Base-by-base conservation (phyloP, 345 rosid genomes). In the Boechera divaricarpa region DNA sequence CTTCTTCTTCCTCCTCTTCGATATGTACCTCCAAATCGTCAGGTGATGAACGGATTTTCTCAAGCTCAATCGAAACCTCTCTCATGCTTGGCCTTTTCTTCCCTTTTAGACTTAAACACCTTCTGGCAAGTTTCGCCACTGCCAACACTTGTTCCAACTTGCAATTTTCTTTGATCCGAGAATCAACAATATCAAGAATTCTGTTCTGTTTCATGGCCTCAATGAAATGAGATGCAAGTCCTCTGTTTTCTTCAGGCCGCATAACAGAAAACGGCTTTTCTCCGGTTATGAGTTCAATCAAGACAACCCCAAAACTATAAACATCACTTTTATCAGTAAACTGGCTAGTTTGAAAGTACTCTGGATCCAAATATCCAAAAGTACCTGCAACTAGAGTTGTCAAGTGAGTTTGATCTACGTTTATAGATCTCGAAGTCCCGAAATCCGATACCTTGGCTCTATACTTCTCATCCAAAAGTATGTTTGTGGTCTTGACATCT, bases 401-500 rank as follows among this genome's bases (percentile, higher is more conserved):
- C 69, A 87, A 56, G 65, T 82, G 84, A 39, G 81, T 75, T 15
- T 85, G 83, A 32, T 85, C 88, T 16, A 82, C 6, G 1, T 69
- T 85, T 54, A 87, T 79, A 4, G 83, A 52, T 39, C 84, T 78
- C 2, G 86, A 87, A 4, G 84, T 81, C 11, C 90, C 90, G 52
- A 87, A 87, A 74, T 87, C 90, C 0, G 88, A 75, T 6, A 83
- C 85, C 54, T 85, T 87, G 0, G 84, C 87, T 3, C 75, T 39
- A 28, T 70, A 79, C 21, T 69, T 71, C 1, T 79, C 78, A 38
- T 86, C 83, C 13, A 86, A 35, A 10, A 85, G 78, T 67, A 87
- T 83, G 74, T 87, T 87, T 0, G 82, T 55, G 0, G 82, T 57
- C 77, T 87, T 87, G 69, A 85, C 57, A 26, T 85, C 85, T 55